Evolutionary conservation across 768 basidiomycete genomes (phyloP).

Genomic region (Collybia sp.): DNA sequence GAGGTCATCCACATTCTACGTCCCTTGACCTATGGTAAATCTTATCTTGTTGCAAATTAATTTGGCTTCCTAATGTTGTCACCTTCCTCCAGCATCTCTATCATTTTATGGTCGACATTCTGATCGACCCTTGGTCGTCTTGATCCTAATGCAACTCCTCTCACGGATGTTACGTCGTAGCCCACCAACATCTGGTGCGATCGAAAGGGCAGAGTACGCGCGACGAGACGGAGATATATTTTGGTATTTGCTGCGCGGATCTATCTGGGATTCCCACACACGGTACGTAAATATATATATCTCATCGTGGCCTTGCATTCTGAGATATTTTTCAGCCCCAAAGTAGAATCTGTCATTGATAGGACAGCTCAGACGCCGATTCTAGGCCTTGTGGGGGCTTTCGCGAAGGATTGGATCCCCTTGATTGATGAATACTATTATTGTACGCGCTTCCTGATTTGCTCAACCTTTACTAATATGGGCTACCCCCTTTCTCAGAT

Average conservation of each 20-base stretch:
- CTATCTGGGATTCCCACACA: slow-evolving; percentile 80
- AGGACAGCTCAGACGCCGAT: slow-evolving; percentile 53
- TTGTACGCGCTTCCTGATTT: slow-evolving; percentile 48
- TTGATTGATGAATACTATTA: slow-evolving; percentile 89
- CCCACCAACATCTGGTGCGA: slow-evolving; percentile 52
- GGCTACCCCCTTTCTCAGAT: slow-evolving; percentile 19
- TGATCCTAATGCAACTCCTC: slow-evolving; percentile 65
- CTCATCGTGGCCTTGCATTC: slow-evolving; percentile 4
- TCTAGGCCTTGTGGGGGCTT: slow-evolving; percentile 61
- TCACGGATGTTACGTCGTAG: slow-evolving; percentile 71
- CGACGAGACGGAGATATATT: slow-evolving; percentile 76
- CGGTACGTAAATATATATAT: slow-evolving; percentile 34
- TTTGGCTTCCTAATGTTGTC: slow-evolving; percentile 6
- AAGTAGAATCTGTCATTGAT: slow-evolving; percentile 60
- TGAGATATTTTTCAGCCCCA: slow-evolving; percentile 50
- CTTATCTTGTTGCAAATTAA: slow-evolving; percentile 1
- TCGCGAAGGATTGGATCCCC: slow-evolving; percentile 84
- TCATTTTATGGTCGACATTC: slow-evolving; percentile 43
- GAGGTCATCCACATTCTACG: slow-evolving; percentile 69
- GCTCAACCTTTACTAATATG: slow-evolving; percentile 1
- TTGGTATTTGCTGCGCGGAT: slow-evolving; percentile 83
- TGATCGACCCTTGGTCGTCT: slow-evolving; percentile 59
- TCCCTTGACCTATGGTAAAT: slow-evolving; percentile 73
- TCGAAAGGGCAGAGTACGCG: slow-evolving; percentile 79
- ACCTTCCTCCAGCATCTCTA: slow-evolving; percentile 27